These are phyloP conservation scores for Pythium biforme DNA, from an alignment of 352 stramenopile species.

Conservation along the genomic window DNA sequence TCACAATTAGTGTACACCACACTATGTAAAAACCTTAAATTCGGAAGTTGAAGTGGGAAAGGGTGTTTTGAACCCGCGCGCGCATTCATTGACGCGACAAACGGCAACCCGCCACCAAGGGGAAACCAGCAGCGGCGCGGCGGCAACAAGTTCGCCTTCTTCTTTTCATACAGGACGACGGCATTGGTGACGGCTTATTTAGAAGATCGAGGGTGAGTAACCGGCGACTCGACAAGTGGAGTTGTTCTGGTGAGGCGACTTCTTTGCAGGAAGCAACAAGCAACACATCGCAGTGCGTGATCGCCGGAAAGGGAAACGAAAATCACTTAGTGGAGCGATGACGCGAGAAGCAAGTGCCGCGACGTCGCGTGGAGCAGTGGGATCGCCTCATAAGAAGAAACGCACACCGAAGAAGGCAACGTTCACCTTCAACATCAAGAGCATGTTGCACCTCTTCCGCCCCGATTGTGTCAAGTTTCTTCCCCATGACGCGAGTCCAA, in stretches of 20 bases:
- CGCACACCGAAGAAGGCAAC: constrained; percentile 13
- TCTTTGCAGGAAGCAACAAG: too few species aligned
- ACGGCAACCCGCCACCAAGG: constrained; percentile 3
- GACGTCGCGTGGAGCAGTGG: neutral
- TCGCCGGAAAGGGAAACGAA: neutral
- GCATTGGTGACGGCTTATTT: neutral
- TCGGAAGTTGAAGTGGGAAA: constrained; percentile 30
- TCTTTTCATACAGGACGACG: neutral
- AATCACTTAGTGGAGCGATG: neutral
- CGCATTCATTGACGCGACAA: neutral
- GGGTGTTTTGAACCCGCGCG: neutral
- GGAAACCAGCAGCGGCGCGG: neutral
- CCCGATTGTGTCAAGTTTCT: neutral
- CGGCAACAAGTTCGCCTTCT: neutral
- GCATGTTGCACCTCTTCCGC: neutral
- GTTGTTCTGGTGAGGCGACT: too few species aligned
- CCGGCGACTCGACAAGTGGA: too few species aligned
- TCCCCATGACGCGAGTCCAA: constrained; percentile 7
- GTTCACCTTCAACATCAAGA: constrained; percentile 15
- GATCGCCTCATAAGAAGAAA: constrained; percentile 10
- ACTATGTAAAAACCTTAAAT: constrained; percentile 3
- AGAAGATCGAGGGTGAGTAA: neutral
- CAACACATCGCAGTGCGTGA: too few species aligned
- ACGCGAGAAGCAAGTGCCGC: neutral
- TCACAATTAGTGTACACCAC: constrained; percentile 8